Conservation (phyloP, 306 rosid species). For the Lablab purpureus region DNA sequence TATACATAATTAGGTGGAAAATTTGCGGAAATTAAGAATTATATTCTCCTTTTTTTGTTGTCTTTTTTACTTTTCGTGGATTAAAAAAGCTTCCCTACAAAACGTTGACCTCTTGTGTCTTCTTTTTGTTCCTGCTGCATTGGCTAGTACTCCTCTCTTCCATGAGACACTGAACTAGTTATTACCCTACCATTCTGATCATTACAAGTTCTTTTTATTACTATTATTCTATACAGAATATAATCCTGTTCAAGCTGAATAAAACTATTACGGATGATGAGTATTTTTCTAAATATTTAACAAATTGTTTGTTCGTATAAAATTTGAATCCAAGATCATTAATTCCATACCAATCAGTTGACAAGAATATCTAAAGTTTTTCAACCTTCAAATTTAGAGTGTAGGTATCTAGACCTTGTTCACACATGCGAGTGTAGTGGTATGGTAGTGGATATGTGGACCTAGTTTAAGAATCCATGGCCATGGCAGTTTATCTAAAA, state of each 20-base stretch:
- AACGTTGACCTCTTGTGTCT: conserved; percentile 19
- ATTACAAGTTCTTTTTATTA: not conserved
- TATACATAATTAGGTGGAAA: not conserved
- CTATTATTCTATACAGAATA: too few species aligned
- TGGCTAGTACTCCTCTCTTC: not conserved
- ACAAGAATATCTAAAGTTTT: too few species aligned
- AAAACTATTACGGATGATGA: too few species aligned
- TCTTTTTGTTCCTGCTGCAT: conserved; percentile 5
- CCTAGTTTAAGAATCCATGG: conserved; percentile 32
- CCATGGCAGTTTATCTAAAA: conserved; percentile 30
- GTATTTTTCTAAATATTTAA: too few species aligned
- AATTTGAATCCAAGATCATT: too few species aligned
- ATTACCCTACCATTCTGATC: conserved; percentile 30
- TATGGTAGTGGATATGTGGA: conserved; percentile 26
- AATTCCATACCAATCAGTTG: too few species aligned
- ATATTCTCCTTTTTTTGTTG: not conserved
- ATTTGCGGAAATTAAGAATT: conserved; percentile 26
- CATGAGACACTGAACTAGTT: not conserved
- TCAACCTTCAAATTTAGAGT: conserved; percentile 11
- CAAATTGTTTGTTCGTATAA: too few species aligned
- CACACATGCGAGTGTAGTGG: not conserved
- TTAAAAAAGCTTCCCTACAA: not conserved
- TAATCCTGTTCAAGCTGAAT: too few species aligned
- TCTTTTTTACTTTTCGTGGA: not conserved
- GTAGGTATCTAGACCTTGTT: not conserved